These are phyloP conservation scores for Helotiales sp. DNA, from an alignment of 2,329 filamentous ascomycete species.

Conservation along the genomic window DNA sequence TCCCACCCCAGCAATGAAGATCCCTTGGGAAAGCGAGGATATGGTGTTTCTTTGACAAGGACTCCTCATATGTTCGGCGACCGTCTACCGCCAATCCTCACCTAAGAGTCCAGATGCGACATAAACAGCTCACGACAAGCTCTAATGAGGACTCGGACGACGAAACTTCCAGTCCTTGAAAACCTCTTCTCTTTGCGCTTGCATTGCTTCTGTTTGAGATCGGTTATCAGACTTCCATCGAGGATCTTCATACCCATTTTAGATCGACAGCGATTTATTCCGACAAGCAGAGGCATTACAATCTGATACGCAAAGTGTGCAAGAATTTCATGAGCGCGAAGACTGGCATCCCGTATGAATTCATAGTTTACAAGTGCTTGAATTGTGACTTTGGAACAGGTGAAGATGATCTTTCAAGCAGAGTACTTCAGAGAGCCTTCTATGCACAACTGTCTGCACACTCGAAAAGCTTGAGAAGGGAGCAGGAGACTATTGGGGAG, in stretches of 20 bases:
- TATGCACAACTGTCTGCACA: neutral
- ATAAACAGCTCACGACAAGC: neutral
- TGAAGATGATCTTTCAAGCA: neutral
- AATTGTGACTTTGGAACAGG: neutral
- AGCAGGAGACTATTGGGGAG: neutral
- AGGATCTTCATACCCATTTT: neutral
- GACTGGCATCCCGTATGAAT: neutral
- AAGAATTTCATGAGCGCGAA: neutral
- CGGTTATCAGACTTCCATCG: neutral
- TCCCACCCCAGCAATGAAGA: neutral
- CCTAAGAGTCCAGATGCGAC: neutral
- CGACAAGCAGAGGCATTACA: neutral
- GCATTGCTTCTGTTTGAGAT: neutral
- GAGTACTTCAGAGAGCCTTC: neutral
- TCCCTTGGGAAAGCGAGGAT: neutral
- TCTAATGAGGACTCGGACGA: neutral
- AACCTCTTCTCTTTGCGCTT: neutral
- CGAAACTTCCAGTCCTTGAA: neutral
- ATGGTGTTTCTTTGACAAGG: neutral
- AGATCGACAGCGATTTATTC: neutral
- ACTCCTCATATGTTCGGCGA: neutral
- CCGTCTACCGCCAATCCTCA: neutral
- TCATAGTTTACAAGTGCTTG: neutral
- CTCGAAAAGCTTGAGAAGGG: neutral
- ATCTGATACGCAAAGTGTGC: neutral